Conservation (phyloP, 2,329 filamentous ascomycete species). For the Penicillium capsulatum region DNA sequence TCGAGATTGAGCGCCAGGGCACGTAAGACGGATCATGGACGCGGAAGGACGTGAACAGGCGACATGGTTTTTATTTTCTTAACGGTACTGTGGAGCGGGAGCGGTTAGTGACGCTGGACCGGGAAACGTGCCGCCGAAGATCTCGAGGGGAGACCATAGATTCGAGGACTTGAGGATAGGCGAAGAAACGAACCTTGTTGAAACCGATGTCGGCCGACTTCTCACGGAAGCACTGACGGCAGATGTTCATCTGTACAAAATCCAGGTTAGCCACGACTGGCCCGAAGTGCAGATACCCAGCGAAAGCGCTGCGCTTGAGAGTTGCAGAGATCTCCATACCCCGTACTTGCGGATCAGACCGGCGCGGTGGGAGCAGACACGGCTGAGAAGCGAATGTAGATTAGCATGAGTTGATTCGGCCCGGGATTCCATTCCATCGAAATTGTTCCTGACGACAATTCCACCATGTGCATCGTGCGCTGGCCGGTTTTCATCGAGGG, state of each 20-base stretch:
- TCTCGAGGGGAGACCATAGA: background rate
- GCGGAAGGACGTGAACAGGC: constrained; percentile 28
- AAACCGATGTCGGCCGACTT: constrained; percentile 65
- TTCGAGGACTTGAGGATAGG: background rate
- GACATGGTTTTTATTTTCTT: constrained; percentile 28
- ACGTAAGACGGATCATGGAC: constrained; percentile 32
- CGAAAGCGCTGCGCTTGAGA: background rate
- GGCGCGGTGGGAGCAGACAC: constrained; percentile 88
- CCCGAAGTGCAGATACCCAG: constrained; percentile 5
- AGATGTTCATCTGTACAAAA: constrained; percentile 49
- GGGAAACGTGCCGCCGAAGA: background rate
- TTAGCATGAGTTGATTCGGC: constrained; percentile 17
- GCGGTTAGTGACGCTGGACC: constrained; percentile 4
- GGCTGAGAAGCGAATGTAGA: constrained; percentile 48
- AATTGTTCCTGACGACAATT: constrained; percentile 1
- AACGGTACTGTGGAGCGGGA: constrained; percentile 29
- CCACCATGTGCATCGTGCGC: constrained; percentile 2
- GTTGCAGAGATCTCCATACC: constrained; percentile 29
- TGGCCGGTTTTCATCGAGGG: constrained; percentile 12
- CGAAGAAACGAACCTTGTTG: constrained; percentile 55
- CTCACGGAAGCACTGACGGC: constrained; percentile 66
- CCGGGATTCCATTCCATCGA: constrained; percentile 5
- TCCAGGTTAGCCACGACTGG: constrained; percentile 20
- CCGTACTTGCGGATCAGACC: constrained; percentile 99
- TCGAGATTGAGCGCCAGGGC: constrained; percentile 26